Evolutionary conservation across 2,329 filamentous ascomycete genomes (phyloP), one percentile per base, ranked within the genome.

Genomic region (Fusarium longipes): DNA sequence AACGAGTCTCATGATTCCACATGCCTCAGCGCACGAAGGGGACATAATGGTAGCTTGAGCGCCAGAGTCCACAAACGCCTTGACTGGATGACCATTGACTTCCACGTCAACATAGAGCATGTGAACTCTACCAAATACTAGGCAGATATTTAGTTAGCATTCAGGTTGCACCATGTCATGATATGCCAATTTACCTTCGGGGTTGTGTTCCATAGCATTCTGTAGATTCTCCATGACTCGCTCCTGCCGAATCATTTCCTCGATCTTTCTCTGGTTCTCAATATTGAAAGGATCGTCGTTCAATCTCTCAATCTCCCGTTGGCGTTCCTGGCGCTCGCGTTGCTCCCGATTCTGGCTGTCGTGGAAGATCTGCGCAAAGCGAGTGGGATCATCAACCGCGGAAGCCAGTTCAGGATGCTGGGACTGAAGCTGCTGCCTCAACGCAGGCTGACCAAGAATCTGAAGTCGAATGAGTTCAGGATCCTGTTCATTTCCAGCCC

Each of bases 11-110:
- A 97, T 97, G 78, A 99, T 98, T 72, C 93, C 93, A 76, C 96
- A 99, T 10, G 89, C 86, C 76, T 97, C 92, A 25, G 96, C 96
- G 75, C 93, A 97, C 24, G 89, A 85, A 7, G 96, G 96, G 7
- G 95, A 98, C 96, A 99, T 99, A 82, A 99, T 97, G 50, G 96
- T 99, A 25, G 95, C 93, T 81, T 99, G 96, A 24, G 96, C 96
- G 63, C 96, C 96, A 3, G 96, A 98, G 78, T 99, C 96, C 62
- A 99, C 96, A 70, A 99, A 91, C 4, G 95, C 96, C 82, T 97
- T 98, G 73, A 99, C 90, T 58, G 92, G 92, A 72, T 93, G 87
- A 14, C 92, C 91, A 78, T 99, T 99, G 73, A 99, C 96, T 77
- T 96, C 92, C 63, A 97, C 94, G 75, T 96, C 90, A 71, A 98